Base-by-base conservation (phyloP, 2,329 filamentous ascomycete species). In the Nemania abortiva region DNA sequence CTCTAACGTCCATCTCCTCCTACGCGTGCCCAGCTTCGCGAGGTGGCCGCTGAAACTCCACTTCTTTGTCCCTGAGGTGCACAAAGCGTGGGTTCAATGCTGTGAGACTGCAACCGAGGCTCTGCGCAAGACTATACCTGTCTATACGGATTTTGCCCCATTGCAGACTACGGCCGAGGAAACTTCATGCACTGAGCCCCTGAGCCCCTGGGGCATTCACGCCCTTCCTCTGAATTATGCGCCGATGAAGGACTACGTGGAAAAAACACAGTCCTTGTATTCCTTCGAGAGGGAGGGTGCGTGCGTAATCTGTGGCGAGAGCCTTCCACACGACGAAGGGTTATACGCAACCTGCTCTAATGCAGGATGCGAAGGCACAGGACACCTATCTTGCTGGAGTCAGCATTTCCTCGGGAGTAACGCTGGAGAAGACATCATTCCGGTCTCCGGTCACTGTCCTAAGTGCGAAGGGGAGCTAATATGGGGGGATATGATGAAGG, bases 401-500 rank as follows among this genome's bases (percentile, higher is more conserved):
- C 79, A 78, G 34, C 83, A 88, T 70, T 79, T 89, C 1, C 79
- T 90, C 2, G 76, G 74, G 0, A 69, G 75, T 0, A 79, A 81
- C 6, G 72, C 75, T 2, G 76, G 68, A 42, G 78, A 73, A 55
- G 60, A 82, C 2, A 75, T 97, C 1, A 76, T 97, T 1, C 95
- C 95, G 0, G 83, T 87, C 1, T 77, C 84, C 39, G 94, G 94
- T 2, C 79, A 75, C 1, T 98, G 95, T 81, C 93, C 93, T 0
- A 82, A 82, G 22, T 98, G 95, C 77, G 81, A 84, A 0, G 83
- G 84, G 0, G 79, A 83, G 4, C 81, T 94, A 1, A 79, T 84
- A 59, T 98, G 95, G 95, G 84, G 85, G 0, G 88, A 92, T 56
- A 88, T 98, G 81, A 91, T 97, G 82, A 95, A 90, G 77, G 95